Base-by-base conservation (phyloP, 306 rosid species). In the Prinsepia uniflora region DNA sequence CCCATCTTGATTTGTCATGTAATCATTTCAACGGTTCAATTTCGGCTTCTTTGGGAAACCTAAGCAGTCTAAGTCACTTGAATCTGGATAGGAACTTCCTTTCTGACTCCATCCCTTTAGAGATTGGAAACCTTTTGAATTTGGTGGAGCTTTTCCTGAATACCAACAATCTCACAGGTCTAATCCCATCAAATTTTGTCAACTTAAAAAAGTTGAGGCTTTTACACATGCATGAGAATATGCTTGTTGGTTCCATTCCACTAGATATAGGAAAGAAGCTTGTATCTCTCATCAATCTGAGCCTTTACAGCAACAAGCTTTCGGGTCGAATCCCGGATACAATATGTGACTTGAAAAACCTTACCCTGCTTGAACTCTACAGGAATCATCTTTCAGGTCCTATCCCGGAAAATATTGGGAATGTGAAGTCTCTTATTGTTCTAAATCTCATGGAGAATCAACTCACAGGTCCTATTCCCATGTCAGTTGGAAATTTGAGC, bases 1-100 rank as follows among this genome's bases (percentile, higher is more conserved):
- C 60, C 48, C 41, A 74, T 45, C 85, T 82, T 71, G 78, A 82
- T 67, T 71, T 82, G 50, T 74, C 85, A 8, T 5, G 1, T 15
- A 78, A 82, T 53, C 9, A 22, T 40, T 73, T 81, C 20, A 69
- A 54, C 8, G 73, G 63, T 17, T 72, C 79, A 57, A 6, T 68
- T 53, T 45, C 65, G 9, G 22, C 64, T 54, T 53, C 73, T 53
- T 10, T 63, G 5, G 62, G 50, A 9, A 52, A 43, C 41, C 61
- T 73, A 5, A 64, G 22, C 15, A 69, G 44, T 53, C 43, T 42
- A 30, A 24, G 40, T 73, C 55, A 64, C 71, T 64, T 73, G 65
- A 34, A 63, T 45, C 30, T 73, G 6, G 19, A 44, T 42, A 64
- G 41, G 13, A 73, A 65, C 48, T 65, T 9, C 36, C 36, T 30